These are phyloP conservation scores for Lithohypha guttulata DNA, from an alignment of 2,329 filamentous ascomycete genomes.

Conservation along the genomic window DNA sequence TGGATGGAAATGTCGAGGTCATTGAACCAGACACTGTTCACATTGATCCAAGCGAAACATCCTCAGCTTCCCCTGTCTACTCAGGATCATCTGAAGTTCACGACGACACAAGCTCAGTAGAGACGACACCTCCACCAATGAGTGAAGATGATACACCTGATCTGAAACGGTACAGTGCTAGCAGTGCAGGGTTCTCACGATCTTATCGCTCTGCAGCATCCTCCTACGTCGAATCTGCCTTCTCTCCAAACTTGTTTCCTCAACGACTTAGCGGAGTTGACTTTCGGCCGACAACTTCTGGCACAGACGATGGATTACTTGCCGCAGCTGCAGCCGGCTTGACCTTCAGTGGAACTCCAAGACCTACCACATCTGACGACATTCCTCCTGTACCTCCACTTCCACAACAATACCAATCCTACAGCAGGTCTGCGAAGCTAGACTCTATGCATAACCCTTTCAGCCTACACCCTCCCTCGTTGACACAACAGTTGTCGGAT, in stretches of 20 bases:
- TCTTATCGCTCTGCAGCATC: slow-evolving; percentile 68
- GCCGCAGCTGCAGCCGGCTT: slow-evolving; percentile 83
- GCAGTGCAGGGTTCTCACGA: slow-evolving; percentile 49
- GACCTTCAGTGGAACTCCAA: slow-evolving; percentile 75
- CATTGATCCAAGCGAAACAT: slow-evolving; percentile 60
- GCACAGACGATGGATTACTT: slow-evolving; percentile 72
- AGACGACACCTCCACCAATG: slow-evolving; percentile 86
- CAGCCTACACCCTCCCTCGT: slow-evolving; percentile 32
- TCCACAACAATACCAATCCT: slow-evolving; percentile 41
- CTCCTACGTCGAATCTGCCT: slow-evolving; percentile 43
- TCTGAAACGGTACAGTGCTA: slow-evolving; percentile 48
- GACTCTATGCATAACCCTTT: slow-evolving; percentile 33
- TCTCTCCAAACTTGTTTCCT: slow-evolving; percentile 41
- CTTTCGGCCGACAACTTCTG: slow-evolving; percentile 66
- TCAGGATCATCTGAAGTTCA: slow-evolving; percentile 68
- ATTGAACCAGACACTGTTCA: slow-evolving; percentile 57
- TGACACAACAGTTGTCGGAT: slow-evolving; percentile 39
- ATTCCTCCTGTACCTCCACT: slow-evolving; percentile 74
- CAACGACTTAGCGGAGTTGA: slow-evolving; percentile 67
- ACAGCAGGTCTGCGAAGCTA: slow-evolving; percentile 24
- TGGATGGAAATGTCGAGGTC: slow-evolving; percentile 52
- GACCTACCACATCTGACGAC: slow-evolving; percentile 54
- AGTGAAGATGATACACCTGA: slow-evolving; percentile 45
- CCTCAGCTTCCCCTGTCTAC: slow-evolving; percentile 69
- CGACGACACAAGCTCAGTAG: slow-evolving; percentile 71